Evolutionary conservation across 805 yeast genomes (phyloP), one percentile per base, ranked within the genome.

Genomic region (Ogataea populi-albae): DNA sequence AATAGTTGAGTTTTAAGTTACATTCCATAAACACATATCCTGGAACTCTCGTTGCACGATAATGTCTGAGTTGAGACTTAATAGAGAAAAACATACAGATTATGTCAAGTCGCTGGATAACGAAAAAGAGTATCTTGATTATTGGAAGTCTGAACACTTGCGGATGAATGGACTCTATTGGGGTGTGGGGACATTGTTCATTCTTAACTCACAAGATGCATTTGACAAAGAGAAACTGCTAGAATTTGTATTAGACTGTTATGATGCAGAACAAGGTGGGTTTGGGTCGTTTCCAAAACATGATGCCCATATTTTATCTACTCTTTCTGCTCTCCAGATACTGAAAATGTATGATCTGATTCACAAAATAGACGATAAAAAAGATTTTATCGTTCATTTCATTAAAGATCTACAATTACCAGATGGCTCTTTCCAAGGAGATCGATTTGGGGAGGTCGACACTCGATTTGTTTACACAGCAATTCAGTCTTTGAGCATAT

Each of bases 111-210:
- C 75, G 1, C 60, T 82, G 27, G 80, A 81, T 47, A 61, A 69
- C 31, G 66, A 71, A 43, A 66, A 73, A 36, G 71, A 78, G 55
- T 73, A 81, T 54, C 65, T 79, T 19, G 88, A 83, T 49, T 89
- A 87, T 61, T 87, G 95, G 93, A 61, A 89, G 34, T 76, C 86
- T 8, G 98, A 93, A 52, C 98, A 93, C 57, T 66, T 93, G 32
- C 71, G 97, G 21, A 61, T 93, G 69, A 87, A 86, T 51, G 98
- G 98, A 1, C 70, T 93, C 0, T 93, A 93, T 57, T 93, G 99
- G 99, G 98, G 97, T 0, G 65, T 86, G 3, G 81, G 84, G 12
- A 87, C 96, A 0, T 59, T 89, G 21, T 73, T 74, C 32, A 60
- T 82, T 2, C 55, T 91, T 60, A 68, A 72, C 19, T 65, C 79